Conservation (phyloP, 768 basidiomycete species). For the Trametes gibbosa region DNA sequence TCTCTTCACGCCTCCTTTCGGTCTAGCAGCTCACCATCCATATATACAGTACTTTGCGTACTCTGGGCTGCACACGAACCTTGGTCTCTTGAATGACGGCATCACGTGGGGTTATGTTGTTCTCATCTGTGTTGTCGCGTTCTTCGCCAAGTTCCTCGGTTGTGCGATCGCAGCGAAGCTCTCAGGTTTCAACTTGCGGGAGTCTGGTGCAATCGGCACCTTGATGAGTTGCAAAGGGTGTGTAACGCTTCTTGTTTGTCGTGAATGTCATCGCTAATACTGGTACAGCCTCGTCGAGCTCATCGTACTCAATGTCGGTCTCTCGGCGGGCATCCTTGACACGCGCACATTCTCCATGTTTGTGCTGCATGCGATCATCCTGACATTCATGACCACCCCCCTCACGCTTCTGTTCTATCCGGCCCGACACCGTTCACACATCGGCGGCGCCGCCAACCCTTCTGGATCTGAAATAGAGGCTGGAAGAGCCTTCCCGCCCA, state of each 20-base stretch:
- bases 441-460: conserved; percentile 19
- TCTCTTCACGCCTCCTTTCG: too few relatives aligned
- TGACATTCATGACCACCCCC: conserved; percentile 85
- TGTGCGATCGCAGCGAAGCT: conserved; percentile 58
- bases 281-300: conserved; percentile 70
- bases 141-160: conserved; percentile 74
- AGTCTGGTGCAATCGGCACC: conserved; percentile 78
- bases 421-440: conserved; percentile 46
- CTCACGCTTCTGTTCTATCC: conserved; percentile 80
- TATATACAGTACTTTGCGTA: conserved; percentile 66
- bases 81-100: conserved; percentile 69
- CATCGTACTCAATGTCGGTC: conserved; percentile 88
- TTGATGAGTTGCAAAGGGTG: conserved; percentile 92
- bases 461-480: neutral
- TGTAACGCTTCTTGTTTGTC: too few relatives aligned
- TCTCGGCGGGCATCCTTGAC: conserved; percentile 62
- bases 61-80: conserved; percentile 77
- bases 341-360: conserved; percentile 84
- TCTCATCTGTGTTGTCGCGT: conserved; percentile 71
- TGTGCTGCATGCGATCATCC: conserved; percentile 71
- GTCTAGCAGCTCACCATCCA: neutral
- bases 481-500: neutral
- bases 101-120: conserved; percentile 81
- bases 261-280: neutral
- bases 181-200: conserved; percentile 69